Evolutionary conservation across 208 protist species (phyloP).

Genomic region (Leishmania turanica): DNA sequence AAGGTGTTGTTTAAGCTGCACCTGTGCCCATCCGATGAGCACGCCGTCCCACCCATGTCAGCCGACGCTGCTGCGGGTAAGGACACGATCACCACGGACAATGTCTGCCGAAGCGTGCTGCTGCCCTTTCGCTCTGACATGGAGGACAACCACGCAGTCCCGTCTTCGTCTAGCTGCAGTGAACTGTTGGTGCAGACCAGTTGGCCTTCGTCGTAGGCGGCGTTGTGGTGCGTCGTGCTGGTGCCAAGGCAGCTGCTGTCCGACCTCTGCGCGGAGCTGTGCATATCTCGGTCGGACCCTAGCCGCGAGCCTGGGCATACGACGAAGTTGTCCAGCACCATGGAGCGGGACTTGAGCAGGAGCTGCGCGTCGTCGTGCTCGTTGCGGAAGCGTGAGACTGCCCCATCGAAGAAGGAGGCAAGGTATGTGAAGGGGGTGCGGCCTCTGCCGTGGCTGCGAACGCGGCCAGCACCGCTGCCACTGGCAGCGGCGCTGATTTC

Average conservation of each 20-base stretch:
- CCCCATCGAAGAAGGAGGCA: constrained; percentile 15
- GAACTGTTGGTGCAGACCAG: background rate
- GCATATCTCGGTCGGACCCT: background rate
- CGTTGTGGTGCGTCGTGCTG: background rate
- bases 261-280: background rate
- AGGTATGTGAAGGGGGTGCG: constrained; percentile 6
- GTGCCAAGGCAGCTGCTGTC: background rate
- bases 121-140: no score
- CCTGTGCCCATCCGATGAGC: constrained; percentile 14
- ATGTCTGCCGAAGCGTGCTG: background rate
- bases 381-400: constrained; percentile 7
- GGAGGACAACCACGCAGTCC: background rate
- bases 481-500: background rate
- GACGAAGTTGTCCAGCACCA: constrained; percentile 40
- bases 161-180: background rate
- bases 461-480: background rate
- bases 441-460: background rate
- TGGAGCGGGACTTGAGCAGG: constrained; percentile 20
- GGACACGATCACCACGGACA: constrained; percentile 9
- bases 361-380: constrained; percentile 19
- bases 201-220: background rate
- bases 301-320: constrained; percentile 21
- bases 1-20: background rate
- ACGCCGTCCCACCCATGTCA: background rate
- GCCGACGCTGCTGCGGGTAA: background rate